A percentile compares a stretch with the other conserved stretches of the same genome.
Conservation (phyloP, 2,329 filamentous ascomycete species). For the Botrytis byssoidea region DNA sequence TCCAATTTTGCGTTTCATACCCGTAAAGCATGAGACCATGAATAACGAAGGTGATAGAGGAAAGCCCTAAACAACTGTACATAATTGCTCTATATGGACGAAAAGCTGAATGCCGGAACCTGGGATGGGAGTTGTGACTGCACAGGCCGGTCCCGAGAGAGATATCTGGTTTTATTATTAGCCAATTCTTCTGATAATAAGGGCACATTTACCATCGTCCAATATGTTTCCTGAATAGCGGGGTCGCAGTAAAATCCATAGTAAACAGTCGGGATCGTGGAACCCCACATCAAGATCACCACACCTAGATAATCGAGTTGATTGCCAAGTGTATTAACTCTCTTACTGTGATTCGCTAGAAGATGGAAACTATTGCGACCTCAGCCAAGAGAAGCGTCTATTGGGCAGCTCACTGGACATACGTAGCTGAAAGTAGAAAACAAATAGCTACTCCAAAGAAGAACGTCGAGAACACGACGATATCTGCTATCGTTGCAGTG, state of each 20-base stretch:
- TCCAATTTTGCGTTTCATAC: constrained; percentile 20
- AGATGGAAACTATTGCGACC: constrained; percentile 36
- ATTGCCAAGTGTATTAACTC: constrained; percentile 40
- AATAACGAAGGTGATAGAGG: background rate
- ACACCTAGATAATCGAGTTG: constrained; percentile 44
- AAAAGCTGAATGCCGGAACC: too few relatives aligned
- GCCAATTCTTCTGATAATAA: too few relatives aligned
- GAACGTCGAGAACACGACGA: constrained; percentile 43
- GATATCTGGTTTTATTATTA: too few relatives aligned
- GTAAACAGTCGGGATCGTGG: constrained; percentile 44
- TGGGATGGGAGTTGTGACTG: background rate
- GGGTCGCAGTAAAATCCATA: constrained; percentile 45
- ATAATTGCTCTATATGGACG: constrained; percentile 12
- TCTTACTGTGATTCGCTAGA: constrained; percentile 43
- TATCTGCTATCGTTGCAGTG: constrained; percentile 39
- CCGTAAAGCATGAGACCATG: constrained; percentile 41
- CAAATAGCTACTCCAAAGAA: constrained; percentile 43
- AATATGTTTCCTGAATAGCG: constrained; percentile 40
- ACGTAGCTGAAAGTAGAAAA: constrained; percentile 41
- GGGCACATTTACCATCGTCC: too few relatives aligned
- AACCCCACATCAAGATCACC: constrained; percentile 43
- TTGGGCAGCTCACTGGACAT: background rate
- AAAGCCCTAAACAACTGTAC: constrained; percentile 15
- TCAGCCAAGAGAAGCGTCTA: background rate
- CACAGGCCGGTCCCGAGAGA: too few relatives aligned